Percentiles rank a stretch among this genome's conserved stretches.
phyloP scores from a whole-genome alignment of 768 basidiomycete genomes.

The Melanogaster broomeanus region DNA sequence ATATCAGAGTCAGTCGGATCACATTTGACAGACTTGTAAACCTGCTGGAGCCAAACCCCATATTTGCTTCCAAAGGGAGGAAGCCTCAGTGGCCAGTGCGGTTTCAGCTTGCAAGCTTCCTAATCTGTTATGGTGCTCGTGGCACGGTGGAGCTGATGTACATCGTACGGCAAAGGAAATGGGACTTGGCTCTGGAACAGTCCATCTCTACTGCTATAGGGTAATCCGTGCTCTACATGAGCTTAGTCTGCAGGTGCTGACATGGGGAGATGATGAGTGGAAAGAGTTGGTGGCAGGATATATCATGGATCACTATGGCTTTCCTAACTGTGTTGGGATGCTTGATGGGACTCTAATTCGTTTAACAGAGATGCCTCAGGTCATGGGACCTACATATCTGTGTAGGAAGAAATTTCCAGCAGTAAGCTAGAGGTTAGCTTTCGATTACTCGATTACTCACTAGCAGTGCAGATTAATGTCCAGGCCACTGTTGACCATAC shows the following conservation, averaged over 20 bases:
- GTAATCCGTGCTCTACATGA: constrained; percentile 20
- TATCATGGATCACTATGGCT: constrained; percentile 17
- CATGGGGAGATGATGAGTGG: constrained; percentile 14
- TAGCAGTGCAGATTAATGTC: too few relatives aligned
- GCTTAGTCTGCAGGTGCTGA: constrained; percentile 9
- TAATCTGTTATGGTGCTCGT: constrained; percentile 19
- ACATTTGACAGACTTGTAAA: constrained; percentile 11
- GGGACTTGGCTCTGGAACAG: constrained; percentile 21
- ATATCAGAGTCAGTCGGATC: constrained; percentile 3
- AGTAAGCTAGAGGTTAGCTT: too few relatives aligned
- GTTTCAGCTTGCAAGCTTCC: constrained; percentile 23
- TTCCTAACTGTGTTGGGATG: constrained; percentile 22
- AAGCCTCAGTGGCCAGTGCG: constrained; percentile 22
- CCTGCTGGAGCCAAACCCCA: constrained; percentile 11
- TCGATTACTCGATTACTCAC: too few relatives aligned
- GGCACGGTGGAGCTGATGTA: constrained; percentile 14
- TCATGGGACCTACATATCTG: too few relatives aligned
- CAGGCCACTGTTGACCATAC: constrained; percentile 12
- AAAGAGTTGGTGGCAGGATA: constrained; percentile 1
- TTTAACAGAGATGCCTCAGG: too few relatives aligned
- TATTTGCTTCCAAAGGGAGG: constrained; percentile 12
- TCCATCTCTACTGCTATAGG: constrained; percentile 17
- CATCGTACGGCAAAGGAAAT: constrained; percentile 13
- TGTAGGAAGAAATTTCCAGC: too few relatives aligned
- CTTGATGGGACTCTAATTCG: constrained; percentile 21